Evolutionary conservation across 345 rosid genomes (phyloP).

Genomic region (Dimocarpus longan): DNA sequence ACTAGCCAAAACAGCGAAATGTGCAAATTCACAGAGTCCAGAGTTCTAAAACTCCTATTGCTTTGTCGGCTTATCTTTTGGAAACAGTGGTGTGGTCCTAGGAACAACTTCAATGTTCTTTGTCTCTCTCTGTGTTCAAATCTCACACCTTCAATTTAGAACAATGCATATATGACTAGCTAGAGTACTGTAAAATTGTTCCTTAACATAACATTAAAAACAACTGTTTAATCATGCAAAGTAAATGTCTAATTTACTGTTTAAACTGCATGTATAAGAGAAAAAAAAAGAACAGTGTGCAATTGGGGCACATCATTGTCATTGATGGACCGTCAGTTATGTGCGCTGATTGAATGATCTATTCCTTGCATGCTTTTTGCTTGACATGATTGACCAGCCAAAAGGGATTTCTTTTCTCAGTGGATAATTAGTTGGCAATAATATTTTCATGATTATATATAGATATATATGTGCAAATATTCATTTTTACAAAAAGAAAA

Average conservation of each 20-base stretch:
- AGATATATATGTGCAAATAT: background rate
- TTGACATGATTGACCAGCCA: constrained; percentile 59
- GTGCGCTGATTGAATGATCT: constrained; percentile 42
- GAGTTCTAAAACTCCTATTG: constrained; percentile 7
- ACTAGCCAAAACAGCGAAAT: background rate
- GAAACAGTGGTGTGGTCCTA: constrained; percentile 36
- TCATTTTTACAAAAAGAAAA: background rate
- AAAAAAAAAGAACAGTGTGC: background rate
- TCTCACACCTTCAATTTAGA: background rate
- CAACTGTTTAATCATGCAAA: background rate
- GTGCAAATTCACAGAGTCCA: background rate
- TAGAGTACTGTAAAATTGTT: background rate
- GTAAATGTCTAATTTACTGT: background rate
- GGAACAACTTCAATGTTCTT: background rate
- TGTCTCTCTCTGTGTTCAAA: background rate
- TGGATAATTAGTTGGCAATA: constrained; percentile 76
- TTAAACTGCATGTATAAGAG: background rate
- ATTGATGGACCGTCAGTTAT: constrained; percentile 31
- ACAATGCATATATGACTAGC: too few relatives aligned
- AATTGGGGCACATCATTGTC: constrained; percentile 21
- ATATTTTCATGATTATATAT: constrained; percentile 50
- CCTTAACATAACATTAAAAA: background rate
- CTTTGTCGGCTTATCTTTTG: constrained; percentile 33
- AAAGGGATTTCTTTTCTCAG: constrained; percentile 44
- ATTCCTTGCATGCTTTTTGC: constrained; percentile 48